Evolutionary conservation across 495 filamentous ascomycete genomes (phyloP).

Genomic region (Podospora tetraspora): DNA sequence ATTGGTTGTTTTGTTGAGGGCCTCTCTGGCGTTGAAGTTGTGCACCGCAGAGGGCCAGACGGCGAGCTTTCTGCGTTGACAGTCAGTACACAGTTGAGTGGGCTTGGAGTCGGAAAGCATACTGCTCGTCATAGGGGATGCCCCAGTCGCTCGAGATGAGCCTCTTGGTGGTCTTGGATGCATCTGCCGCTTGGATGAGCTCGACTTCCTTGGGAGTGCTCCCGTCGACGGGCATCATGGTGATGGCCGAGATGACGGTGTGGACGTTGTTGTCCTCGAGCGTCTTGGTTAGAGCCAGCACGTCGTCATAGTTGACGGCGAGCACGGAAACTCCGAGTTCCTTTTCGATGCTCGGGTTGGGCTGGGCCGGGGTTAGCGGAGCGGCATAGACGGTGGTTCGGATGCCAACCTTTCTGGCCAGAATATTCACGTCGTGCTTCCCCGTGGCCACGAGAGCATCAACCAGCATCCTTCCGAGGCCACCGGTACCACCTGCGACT

Average conservation of each 20-base stretch:
- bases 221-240: conserved; percentile 24
- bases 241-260: conserved; percentile 48
- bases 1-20: conserved; percentile 19
- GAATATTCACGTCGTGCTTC: conserved; percentile 40
- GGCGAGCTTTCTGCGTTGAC: neutral
- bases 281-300: conserved; percentile 31
- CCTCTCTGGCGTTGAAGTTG: conserved; percentile 18
- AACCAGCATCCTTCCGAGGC: conserved; percentile 48
- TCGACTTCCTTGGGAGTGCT: conserved; percentile 25
- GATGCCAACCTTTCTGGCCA: conserved; percentile 36
- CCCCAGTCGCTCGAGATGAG: conserved; percentile 49
- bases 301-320: conserved; percentile 41
- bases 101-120: neutral
- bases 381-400: neutral
- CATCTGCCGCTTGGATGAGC: conserved; percentile 47
- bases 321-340: conserved; percentile 27
- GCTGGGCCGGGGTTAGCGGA: neutral
- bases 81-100: neutral
- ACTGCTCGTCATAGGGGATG: conserved; percentile 19
- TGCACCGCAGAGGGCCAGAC: conserved; percentile 15
- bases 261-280: conserved; percentile 47
- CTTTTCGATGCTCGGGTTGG: conserved; percentile 14
- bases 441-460: conserved; percentile 36
- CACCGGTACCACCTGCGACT: conserved; percentile 51
- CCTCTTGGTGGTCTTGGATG: conserved; percentile 39